Evolutionary conservation across 2,329 filamentous ascomycete genomes (phyloP), one percentile per base, ranked within the genome.

Genomic region (Zasmidium angulare): DNA sequence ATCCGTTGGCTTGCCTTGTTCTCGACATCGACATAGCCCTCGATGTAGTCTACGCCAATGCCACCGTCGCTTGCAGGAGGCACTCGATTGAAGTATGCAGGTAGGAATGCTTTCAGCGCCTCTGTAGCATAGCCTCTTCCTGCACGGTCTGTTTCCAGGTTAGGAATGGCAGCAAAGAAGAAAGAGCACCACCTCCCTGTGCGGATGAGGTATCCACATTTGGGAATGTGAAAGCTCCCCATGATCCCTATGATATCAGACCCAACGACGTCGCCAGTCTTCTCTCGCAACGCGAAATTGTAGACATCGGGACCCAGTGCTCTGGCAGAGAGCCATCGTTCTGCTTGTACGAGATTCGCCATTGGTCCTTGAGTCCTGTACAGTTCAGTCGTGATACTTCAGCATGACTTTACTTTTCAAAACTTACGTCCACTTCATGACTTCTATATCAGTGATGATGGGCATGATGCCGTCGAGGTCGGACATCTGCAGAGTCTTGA

Each of bases 351-450:
- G 2, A 55, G 10, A 48, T 63, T 66, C n/a, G 60, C 22, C 1
- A 64, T 51, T 11, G 63, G 62, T 1, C 58, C 46, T 22, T 60
- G 56, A 6, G 64, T 63, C 23, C 62, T 64, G 47, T 68, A 1
- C 66, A 71, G 64, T 65, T 87, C 82, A 53, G 79, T 73, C 4
- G 81, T 81, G 1, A 82, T 75, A n/a, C 85, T 69, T 29, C 76
- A 78, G 11, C 55, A 12, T 23, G 19, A 19, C 10, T 14, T 3
- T 11, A 20, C 1, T 1, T 14, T 61, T 72, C 87, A 81, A 9
- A 75, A 64, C 58, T 78, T 80, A 63, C 55, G 86, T 86, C 78
- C 81, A 86, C 56, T 72, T 71, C 87, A 90, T 89, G 50, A 87
- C 83, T 64, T 86, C 84, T 3, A 80, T 78, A 68, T 86, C 78